Conservation (phyloP, 371 early-diverging fungal species). For the Mortierella sp. region DNA sequence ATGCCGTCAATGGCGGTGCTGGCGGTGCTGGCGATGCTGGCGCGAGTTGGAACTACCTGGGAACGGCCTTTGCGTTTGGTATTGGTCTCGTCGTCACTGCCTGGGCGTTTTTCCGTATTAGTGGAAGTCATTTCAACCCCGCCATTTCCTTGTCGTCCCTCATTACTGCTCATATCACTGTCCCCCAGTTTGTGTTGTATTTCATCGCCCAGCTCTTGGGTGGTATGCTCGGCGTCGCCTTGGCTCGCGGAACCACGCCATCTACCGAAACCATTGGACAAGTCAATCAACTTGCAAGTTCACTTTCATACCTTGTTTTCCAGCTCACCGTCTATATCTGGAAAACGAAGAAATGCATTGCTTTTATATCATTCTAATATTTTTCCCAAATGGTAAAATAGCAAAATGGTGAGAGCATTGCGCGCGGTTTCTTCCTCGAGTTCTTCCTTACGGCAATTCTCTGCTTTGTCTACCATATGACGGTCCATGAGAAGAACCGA, state of each 20-base stretch:
- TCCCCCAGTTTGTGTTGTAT: slow-evolving; percentile 57
- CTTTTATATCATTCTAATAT: no score
- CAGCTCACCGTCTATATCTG: no score
- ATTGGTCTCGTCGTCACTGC: slow-evolving; percentile 54
- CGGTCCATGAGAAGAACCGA: slow-evolving; percentile 62
- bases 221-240: slow-evolving; percentile 60
- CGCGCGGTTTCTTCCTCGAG: slow-evolving; percentile 67
- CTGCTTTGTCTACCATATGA: slow-evolving; percentile 59
- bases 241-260: slow-evolving; percentile 57
- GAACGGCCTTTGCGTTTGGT: slow-evolving; percentile 27
- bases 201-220: slow-evolving; percentile 65
- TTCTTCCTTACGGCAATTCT: slow-evolving; percentile 62
- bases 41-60: slow-evolving; percentile 11
- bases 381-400: no score
- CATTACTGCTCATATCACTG: slow-evolving; percentile 58
- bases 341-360: no score
- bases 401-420: slow-evolving; percentile 25
- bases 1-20: slow-evolving; percentile 33
- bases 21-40: slow-evolving; percentile 60
- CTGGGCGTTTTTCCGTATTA: slow-evolving; percentile 62
- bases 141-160: slow-evolving; percentile 58
- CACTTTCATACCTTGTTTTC: no score
- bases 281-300: slow-evolving; percentile 49
- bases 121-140: slow-evolving; percentile 71
- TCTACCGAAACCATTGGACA: slow-evolving; percentile 30